Evolutionary conservation across 2,329 filamentous ascomycete species (phyloP), one percentile per base, ranked within the genome.

Genomic region (Podosphaera fusca): DNA sequence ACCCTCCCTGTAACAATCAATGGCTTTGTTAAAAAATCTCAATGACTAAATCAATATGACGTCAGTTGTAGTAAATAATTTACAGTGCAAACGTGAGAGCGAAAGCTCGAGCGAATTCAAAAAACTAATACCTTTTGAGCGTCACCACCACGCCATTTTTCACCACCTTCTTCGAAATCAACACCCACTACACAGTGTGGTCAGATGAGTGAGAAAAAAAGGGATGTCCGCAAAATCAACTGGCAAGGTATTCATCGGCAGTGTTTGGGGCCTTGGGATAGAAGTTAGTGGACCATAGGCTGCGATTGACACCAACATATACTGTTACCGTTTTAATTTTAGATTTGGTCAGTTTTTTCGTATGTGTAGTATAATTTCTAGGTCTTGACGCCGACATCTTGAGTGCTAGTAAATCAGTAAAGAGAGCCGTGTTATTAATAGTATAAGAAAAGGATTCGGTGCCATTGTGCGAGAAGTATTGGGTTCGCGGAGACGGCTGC

Each of bases 61-160:
- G n/a, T 42, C 10, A 42, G 38, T 7, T 42, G 1, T 6, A 38
- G 10, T 34, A 30, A 35, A 50, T 9, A 60, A 47, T 50, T 58
- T 36, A 29, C 36, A 54, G 52, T 54, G 31, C 56, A 50, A 31
- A 57, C 55, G 56, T 31, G 54, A 59, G 50, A 57, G 33, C 9
- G 45, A 38, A 29, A 29, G 10, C 2, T 51, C 36, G 35, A 42
- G 53, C 58, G 10, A 3, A 12, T 3, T 7, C 4, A 42, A 42
- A 57, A 58, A 21, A 21, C 21, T 21, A 21, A 21, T 21, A 65
- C 66, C 59, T 86, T 87, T 54, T 73, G 76, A 29, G 80, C 75
- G 66, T 87, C 83, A 30, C 83, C 84, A 42, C 76, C 81, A 55
- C 82, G 74, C 79, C 82, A 85, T 74, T 87, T 87, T 60, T 83